A percentile compares a stretch with the other conserved stretches of the same genome.
Conservation (phyloP, 2,329 filamentous ascomycete species). For the Aureobasidium lini region DNA sequence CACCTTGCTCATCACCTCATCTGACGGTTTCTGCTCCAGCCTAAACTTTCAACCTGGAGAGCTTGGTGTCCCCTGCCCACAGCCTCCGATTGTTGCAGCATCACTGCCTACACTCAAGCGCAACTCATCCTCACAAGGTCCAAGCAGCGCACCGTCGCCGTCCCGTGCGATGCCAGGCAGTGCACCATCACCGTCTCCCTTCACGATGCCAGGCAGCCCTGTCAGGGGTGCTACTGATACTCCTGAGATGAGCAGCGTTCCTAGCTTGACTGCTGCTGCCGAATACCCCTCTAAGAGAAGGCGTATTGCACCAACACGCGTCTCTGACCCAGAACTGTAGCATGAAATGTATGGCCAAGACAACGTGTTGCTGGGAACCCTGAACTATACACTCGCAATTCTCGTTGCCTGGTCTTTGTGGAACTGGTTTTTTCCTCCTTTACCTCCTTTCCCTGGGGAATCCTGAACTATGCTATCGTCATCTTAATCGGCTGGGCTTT, state of each 20-base stretch:
- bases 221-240: slow-evolving; percentile 48
- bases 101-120: slow-evolving; percentile 11
- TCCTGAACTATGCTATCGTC: too few species aligned
- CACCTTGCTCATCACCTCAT: slow-evolving; percentile 89
- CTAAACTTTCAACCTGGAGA: slow-evolving; percentile 79
- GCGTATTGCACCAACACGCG: slow-evolving; percentile 41
- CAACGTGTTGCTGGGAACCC: too few species aligned
- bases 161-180: slow-evolving; percentile 15
- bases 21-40: slow-evolving; percentile 93
- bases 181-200: slow-evolving; percentile 15
- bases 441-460: too few species aligned
- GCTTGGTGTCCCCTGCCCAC: slow-evolving; percentile 72
- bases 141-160: slow-evolving; percentile 7
- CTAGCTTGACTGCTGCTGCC: slow-evolving; percentile 66
- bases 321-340: too few species aligned
- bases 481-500: too few species aligned
- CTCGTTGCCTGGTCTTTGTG: too few species aligned
- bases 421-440: too few species aligned
- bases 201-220: slow-evolving; percentile 16
- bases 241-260: slow-evolving; percentile 68
- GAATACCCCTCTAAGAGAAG: too few species aligned
- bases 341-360: too few species aligned
- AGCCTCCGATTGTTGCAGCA: slow-evolving; percentile 39
- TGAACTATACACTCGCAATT: too few species aligned
- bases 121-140: slow-evolving; percentile 16